phyloP scores from a whole-genome alignment of 495 filamentous ascomycete species.

The Tuber microsphaerosporum region DNA sequence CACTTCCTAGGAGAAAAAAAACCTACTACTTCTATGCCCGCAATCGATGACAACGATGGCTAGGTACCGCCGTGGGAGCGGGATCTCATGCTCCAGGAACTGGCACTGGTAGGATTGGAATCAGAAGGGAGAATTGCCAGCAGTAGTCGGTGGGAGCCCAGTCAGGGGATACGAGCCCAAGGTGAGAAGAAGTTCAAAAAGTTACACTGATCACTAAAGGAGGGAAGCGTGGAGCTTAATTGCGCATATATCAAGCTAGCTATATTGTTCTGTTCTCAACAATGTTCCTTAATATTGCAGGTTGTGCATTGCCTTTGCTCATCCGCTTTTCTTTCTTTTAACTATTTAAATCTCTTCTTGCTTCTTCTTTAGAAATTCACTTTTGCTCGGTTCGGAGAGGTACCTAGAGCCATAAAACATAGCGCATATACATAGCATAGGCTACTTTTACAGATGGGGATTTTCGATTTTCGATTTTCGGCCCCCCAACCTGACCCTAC shows the following conservation, averaged over 20 bases:
- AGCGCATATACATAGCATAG: not conserved
- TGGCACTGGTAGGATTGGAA: not conserved
- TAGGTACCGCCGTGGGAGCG: not conserved
- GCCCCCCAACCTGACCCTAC: not conserved
- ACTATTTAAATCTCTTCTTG: not conserved
- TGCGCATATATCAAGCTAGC: not conserved
- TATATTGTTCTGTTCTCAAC: not conserved
- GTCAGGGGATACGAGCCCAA: slow-evolving; percentile 1
- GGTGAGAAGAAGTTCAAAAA: slow-evolving; percentile 6
- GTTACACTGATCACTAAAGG: slow-evolving; percentile 39
- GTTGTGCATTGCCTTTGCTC: not conserved
- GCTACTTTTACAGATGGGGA: not conserved
- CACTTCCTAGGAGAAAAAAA: not conserved
- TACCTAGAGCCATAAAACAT: no score
- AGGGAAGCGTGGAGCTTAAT: slow-evolving; percentile 39
- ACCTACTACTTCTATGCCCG: not conserved
- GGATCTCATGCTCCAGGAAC: not conserved
- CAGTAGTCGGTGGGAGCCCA: not conserved
- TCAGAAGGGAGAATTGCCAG: not conserved
- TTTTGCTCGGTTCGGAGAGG: not conserved
- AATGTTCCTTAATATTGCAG: not conserved
- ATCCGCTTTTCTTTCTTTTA: not conserved
- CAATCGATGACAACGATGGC: not conserved
- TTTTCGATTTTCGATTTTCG: not conserved
- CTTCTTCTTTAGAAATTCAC: not conserved